Percentiles rank a stretch among this genome's conserved stretches.
Conservation (phyloP, 768 basidiomycete genomes). For the Cyclocybe aegerita region DNA sequence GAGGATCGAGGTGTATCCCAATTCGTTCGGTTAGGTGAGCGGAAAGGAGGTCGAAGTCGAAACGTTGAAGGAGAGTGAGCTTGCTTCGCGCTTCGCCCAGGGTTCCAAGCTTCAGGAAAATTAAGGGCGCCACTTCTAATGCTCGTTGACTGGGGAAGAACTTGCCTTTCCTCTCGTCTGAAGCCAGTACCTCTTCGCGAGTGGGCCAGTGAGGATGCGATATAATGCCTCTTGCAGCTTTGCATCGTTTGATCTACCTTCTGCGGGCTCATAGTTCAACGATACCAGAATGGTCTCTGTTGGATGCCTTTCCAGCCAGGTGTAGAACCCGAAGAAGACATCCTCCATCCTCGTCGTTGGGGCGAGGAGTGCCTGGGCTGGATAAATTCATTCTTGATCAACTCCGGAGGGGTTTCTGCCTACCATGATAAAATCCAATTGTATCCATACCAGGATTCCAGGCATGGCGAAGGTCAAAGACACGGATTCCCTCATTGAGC, state of each 20-base stretch:
- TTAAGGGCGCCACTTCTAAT: too few species aligned
- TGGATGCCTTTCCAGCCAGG: conserved; percentile 50
- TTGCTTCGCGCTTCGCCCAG: conserved; percentile 55
- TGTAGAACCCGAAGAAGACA: conserved; percentile 50
- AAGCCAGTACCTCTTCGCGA: conserved; percentile 46
- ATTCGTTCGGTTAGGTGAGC: conserved; percentile 34
- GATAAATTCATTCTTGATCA: background rate
- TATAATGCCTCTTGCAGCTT: conserved; percentile 42
- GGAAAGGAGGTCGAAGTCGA: conserved; percentile 40
- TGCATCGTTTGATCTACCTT: conserved; percentile 41
- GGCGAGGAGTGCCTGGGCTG: conserved; percentile 40
- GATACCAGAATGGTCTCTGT: conserved; percentile 55
- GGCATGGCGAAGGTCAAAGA: conserved; percentile 46
- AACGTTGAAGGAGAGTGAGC: conserved; percentile 50
- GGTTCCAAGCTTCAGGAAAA: conserved; percentile 37
- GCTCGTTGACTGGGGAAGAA: too few species aligned
- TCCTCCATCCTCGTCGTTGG: conserved; percentile 48
- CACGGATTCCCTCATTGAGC: conserved; percentile 48
- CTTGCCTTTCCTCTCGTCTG: conserved; percentile 36
- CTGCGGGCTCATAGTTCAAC: conserved; percentile 47
- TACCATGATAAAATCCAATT: conserved; percentile 50
- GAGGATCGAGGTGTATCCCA: conserved; percentile 43
- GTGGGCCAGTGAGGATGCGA: conserved; percentile 33
- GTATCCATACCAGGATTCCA: conserved; percentile 52
- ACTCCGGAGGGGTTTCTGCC: background rate